A percentile compares a stretch with the other conserved stretches of the same genome.
phyloP scores from a whole-genome alignment of 106 monocot species.

The Dendrobium officinale region DNA sequence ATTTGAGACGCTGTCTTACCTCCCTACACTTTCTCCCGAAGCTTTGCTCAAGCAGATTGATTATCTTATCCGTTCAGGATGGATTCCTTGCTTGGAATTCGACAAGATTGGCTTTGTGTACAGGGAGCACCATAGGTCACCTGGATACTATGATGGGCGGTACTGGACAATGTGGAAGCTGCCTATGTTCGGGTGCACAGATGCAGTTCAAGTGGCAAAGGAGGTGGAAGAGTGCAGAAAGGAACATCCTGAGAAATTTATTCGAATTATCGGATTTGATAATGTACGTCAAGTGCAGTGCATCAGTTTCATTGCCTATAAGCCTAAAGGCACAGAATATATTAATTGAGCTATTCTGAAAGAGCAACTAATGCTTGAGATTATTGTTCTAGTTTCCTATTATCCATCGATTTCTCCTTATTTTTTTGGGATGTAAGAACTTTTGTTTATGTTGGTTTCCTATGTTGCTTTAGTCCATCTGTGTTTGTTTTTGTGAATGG shows the following conservation, averaged over 20 bases:
- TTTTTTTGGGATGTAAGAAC: no score
- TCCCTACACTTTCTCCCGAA: constrained; percentile 25
- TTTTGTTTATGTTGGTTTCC: no score
- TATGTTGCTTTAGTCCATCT: no score
- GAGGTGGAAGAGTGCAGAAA: constrained; percentile 39
- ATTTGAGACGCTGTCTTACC: constrained; percentile 75
- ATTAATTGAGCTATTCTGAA: no score
- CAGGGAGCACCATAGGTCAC: constrained; percentile 36
- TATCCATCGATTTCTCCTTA: no score
- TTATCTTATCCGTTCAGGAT: constrained; percentile 34
- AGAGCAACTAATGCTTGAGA: no score
- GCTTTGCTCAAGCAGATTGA: constrained; percentile 45
- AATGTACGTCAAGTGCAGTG: constrained; percentile 54
- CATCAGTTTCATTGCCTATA: constrained; percentile 56
- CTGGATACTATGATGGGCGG: constrained; percentile 66
- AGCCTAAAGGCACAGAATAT: constrained; percentile 14
- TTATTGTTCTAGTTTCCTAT: no score
- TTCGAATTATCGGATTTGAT: constrained; percentile 60
- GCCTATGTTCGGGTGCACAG: constrained; percentile 65
- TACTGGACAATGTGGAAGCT: constrained; percentile 87
- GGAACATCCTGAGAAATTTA: constrained; percentile 34
- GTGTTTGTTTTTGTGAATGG: no score
- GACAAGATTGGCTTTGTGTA: constrained; percentile 36
- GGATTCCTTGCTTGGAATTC: constrained; percentile 67
- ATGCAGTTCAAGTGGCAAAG: constrained; percentile 32